Base-by-base conservation (phyloP, 1,284 basidiomycete species). In the Ceratobasidium sp. region DNA sequence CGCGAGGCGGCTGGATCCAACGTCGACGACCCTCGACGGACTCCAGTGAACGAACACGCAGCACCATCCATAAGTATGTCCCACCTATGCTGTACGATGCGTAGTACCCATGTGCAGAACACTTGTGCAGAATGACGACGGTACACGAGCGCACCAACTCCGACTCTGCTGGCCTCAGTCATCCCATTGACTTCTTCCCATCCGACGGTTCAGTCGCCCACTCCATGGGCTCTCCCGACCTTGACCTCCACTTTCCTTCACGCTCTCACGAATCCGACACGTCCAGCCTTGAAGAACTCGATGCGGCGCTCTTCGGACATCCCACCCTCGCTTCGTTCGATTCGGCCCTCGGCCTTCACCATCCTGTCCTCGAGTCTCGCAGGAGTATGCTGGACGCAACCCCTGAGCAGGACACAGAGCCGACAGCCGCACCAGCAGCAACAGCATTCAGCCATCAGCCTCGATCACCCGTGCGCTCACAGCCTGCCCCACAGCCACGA, bases 211-310 rank as follows among this genome's bases (percentile, higher is more conserved):
- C 58, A 45, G 58, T 60, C 23, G 34, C 53, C 18, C 36, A 58
- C 53, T 18, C 41, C 1, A 55, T 69, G 65, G 34, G 3, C 46
- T 55, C 65, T n/a, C 65, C 65, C n/a, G 39, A 45, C 14, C 52
- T 69, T 5, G 65, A 69, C 53, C 65, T 69, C n/a, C 62, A 67
- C 50, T 69, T 69, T 58, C 26, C 65, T 58, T 58, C 65, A 57
- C 53, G 65, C 65, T n/a, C 53, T 26, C 65, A 69, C 41, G 65
- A 69, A 52, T 18, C 64, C n/a, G 65, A 69, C 52, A 43, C 65
- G 53, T 48, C 65, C 65, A 41, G 50, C 26, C 65, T 69, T 53
- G 65, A 69, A 23, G 52, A 57, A 14, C 26, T 57, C n/a, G 53
- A 32, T 34, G 53, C 65, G 43, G 65, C 65, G 39, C 53, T 69